A percentile compares a stretch with the other conserved stretches of the same genome.
These are phyloP conservation scores for Aristolochia californica DNA, from an alignment of 164 flowering plant species.

Conservation along the genomic window DNA sequence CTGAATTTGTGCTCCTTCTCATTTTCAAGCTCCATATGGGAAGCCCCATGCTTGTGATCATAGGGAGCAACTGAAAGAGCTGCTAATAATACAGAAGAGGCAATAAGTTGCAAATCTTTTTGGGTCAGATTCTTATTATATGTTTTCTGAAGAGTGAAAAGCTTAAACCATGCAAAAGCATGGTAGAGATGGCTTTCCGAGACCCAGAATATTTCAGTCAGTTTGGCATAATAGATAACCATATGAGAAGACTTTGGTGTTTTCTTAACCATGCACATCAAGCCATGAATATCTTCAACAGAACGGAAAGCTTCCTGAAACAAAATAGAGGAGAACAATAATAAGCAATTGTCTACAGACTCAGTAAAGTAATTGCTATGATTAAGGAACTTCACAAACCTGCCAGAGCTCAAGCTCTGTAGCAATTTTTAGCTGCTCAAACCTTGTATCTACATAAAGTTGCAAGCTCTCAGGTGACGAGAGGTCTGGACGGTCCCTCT, in stretches of 20 bases:
- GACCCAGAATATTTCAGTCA: slow-evolving; percentile 77
- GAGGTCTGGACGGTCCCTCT: slow-evolving; percentile 85
- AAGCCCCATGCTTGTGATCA: slow-evolving; percentile 44
- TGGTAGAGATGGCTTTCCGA: slow-evolving; percentile 79
- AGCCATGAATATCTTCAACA: slow-evolving; percentile 83
- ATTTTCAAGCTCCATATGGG: slow-evolving; percentile 82
- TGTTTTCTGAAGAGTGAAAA: slow-evolving; percentile 70
- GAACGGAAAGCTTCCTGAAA: slow-evolving; percentile 93
- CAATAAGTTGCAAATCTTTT: slow-evolving; percentile 81
- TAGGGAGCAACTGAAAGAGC: slow-evolving; percentile 72
- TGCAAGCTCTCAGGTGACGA: slow-evolving; percentile 86
- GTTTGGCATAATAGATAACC: slow-evolving; percentile 84
- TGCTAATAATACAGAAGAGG: slow-evolving; percentile 87
- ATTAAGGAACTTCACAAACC: slow-evolving; percentile 23
- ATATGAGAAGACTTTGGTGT: slow-evolving; percentile 78
- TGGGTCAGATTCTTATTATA: slow-evolving; percentile 79
- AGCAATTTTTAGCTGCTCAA: slow-evolving; percentile 93
- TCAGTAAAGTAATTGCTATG: background rate
- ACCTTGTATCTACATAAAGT: slow-evolving; percentile 84
- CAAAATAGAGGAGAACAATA: slow-evolving; percentile 3
- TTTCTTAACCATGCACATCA: slow-evolving; percentile 96
- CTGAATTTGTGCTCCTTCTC: slow-evolving; percentile 79
- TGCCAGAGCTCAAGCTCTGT: slow-evolving; percentile 96
- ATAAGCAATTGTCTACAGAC: background rate
- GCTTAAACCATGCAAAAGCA: slow-evolving; percentile 95